These are phyloP conservation scores for Picochlorum sp. DNA, from an alignment of 139 green algal species.

Conservation along the genomic window DNA sequence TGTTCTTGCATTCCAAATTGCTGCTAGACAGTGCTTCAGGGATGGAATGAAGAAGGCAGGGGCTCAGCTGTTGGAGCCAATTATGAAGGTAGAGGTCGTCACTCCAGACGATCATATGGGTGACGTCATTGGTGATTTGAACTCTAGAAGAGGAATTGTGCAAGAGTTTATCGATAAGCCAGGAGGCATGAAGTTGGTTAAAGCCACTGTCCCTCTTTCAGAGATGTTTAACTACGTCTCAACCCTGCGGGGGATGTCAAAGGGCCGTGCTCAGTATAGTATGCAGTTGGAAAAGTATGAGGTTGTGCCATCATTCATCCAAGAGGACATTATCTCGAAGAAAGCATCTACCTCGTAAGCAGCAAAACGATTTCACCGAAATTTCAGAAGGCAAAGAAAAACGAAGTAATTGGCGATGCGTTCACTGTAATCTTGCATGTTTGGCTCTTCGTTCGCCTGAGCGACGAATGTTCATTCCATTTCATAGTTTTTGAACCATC, in stretches of 20 bases:
- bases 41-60: slow-evolving; percentile 90
- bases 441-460: too few species aligned
- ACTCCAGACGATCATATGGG: slow-evolving; percentile 95
- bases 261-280: slow-evolving; percentile 92
- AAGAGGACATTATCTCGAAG: slow-evolving; percentile 67
- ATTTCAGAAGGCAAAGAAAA: too few species aligned
- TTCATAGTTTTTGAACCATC: too few species aligned
- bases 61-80: slow-evolving; percentile 86
- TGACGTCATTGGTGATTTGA: slow-evolving; percentile 97
- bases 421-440: too few species aligned
- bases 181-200: slow-evolving; percentile 85
- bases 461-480: too few species aligned
- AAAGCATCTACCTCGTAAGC: neutral
- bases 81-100: slow-evolving; percentile 97
- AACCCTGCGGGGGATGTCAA: slow-evolving; percentile 87
- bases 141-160: slow-evolving; percentile 87
- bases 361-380: too few species aligned
- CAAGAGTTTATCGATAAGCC: slow-evolving; percentile 85
- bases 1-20: slow-evolving; percentile 97
- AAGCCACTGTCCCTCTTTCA: slow-evolving; percentile 75
- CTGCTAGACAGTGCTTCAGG: slow-evolving; percentile 52
- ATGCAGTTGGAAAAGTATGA: slow-evolving; percentile 88
- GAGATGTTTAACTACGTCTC: slow-evolving; percentile 99
- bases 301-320: slow-evolving; percentile 86
- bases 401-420: too few species aligned